Conservation (phyloP, 2,329 filamentous ascomycete genomes). For the Ciborinia camelliae region DNA sequence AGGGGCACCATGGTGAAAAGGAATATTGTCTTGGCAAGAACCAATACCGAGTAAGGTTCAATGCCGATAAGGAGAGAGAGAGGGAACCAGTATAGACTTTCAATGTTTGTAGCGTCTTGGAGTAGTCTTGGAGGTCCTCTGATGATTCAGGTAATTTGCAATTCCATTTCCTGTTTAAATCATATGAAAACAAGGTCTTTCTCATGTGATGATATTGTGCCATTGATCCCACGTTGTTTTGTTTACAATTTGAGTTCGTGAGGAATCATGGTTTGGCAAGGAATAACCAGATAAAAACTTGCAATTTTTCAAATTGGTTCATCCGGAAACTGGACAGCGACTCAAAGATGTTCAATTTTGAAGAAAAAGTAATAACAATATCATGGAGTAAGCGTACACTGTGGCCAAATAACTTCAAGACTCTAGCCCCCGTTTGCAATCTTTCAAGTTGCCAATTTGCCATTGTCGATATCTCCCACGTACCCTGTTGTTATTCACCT, state of each 20-base stretch:
- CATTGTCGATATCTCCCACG: not conserved
- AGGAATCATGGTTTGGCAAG: not conserved
- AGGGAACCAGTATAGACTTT: not conserved
- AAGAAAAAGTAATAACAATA: not conserved
- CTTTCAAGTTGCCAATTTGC: not conserved
- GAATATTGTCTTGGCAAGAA: conserved; percentile 5
- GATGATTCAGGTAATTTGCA: conserved; percentile 2
- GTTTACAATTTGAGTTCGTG: conserved; percentile 11
- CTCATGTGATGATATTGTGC: not conserved
- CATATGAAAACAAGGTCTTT: conserved; percentile 1
- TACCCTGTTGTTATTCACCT: conserved; percentile 5
- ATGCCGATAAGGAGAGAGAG: not conserved
- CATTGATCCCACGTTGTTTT: conserved; percentile 6
- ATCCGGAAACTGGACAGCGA: no score
- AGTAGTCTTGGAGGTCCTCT: not conserved
- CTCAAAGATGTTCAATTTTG: not conserved
- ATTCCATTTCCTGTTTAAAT: not conserved
- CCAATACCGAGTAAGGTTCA: conserved; percentile 6
- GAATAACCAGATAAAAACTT: not conserved
- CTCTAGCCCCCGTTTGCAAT: not conserved
- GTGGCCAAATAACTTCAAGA: not conserved
- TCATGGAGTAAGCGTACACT: no score
- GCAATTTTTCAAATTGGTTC: not conserved
- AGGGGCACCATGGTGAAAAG: not conserved
- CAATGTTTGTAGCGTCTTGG: not conserved